Conservation (phyloP, 2,329 filamentous ascomycete genomes). For the Akanthomyces muscarius region DNA sequence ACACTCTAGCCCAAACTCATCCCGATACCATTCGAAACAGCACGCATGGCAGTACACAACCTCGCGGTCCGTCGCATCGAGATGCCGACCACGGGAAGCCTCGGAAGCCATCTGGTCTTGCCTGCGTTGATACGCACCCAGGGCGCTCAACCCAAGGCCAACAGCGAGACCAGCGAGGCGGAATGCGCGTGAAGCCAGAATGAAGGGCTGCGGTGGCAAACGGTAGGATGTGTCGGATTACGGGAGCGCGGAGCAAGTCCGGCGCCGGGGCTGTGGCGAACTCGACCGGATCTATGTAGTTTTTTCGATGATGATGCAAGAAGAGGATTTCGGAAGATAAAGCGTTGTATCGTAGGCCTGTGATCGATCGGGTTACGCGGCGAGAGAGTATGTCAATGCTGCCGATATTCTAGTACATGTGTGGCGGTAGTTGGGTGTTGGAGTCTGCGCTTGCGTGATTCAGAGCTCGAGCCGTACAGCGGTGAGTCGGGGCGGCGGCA, state of each 20-base stretch:
- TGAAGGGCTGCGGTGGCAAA: slow-evolving; percentile 27
- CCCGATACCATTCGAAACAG: slow-evolving; percentile 72
- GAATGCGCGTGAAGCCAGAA: slow-evolving; percentile 53
- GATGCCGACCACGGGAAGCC: slow-evolving; percentile 31
- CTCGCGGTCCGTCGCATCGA: slow-evolving; percentile 56
- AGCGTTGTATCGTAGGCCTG: no score
- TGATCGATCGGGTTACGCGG: not conserved
- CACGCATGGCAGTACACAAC: slow-evolving; percentile 86
- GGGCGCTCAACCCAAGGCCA: slow-evolving; percentile 55
- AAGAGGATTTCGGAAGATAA: not conserved
- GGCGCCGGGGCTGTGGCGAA: not conserved
- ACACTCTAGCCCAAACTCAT: slow-evolving; percentile 65
- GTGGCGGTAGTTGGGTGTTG: not conserved
- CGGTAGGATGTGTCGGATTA: not conserved
- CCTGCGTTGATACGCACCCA: slow-evolving; percentile 50
- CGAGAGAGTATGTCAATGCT: not conserved
- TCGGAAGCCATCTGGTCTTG: slow-evolving; percentile 40
- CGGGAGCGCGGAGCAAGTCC: not conserved
- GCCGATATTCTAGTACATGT: not conserved
- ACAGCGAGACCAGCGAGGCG: slow-evolving; percentile 52
- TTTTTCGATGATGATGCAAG: not conserved
- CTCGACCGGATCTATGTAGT: not conserved
- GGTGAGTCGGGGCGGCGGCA: not conserved
- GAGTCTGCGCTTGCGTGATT: slow-evolving; percentile 8
- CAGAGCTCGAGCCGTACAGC: not conserved